These are phyloP conservation scores for Cyberlindnera misumaiensis DNA, from an alignment of 805 yeast genomes.

Conservation along the genomic window DNA sequence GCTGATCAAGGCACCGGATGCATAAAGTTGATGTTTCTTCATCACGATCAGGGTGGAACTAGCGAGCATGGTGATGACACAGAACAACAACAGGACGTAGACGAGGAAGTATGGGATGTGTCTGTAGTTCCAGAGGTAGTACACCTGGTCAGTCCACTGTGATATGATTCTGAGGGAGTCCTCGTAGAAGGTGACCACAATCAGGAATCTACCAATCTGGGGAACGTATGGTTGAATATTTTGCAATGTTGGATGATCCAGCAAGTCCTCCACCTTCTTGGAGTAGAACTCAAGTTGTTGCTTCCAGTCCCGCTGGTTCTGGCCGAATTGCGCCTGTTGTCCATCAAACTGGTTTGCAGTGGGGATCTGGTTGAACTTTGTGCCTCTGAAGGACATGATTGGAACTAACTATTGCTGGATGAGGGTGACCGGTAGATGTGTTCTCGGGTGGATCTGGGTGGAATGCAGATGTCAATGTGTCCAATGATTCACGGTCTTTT, in stretches of 20 bases:
- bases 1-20: conserved; percentile 60
- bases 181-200: conserved; percentile 90
- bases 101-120: conserved; percentile 74
- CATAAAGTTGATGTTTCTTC: conserved; percentile 60
- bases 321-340: conserved; percentile 9
- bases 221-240: conserved; percentile 70
- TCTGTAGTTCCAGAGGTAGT: conserved; percentile 73
- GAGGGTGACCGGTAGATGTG: no score
- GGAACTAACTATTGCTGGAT: no score
- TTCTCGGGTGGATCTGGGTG: no score
- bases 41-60: conserved; percentile 69
- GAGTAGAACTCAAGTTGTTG: conserved; percentile 26
- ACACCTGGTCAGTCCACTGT: conserved; percentile 90
- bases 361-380: conserved; percentile 23
- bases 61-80: conserved; percentile 61
- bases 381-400: conserved; percentile 21
- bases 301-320: conserved; percentile 4
- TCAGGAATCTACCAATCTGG: conserved; percentile 78
- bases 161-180: conserved; percentile 77
- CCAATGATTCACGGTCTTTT: no score
- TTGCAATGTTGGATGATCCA: conserved; percentile 41
- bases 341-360: conserved; percentile 14
- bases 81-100: conserved; percentile 55
- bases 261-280: conserved; percentile 46
- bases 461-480: no score